These are phyloP conservation scores for Verticillium albo-atrum DNA, from an alignment of 2,329 filamentous ascomycete genomes.

Conservation along the genomic window DNA sequence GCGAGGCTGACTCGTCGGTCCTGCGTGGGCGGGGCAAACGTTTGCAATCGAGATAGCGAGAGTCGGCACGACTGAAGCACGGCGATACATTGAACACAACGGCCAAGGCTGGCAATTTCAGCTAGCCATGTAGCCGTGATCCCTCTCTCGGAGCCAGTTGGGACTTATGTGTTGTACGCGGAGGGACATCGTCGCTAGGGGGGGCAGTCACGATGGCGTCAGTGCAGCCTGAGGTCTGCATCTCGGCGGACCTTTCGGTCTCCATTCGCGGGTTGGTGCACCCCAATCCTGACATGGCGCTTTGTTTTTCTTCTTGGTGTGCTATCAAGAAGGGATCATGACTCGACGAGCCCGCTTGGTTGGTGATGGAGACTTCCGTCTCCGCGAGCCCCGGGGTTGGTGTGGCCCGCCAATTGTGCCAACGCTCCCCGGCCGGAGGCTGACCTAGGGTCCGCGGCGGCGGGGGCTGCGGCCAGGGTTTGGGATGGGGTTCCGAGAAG, in stretches of 20 bases:
- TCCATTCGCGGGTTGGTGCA: background rate
- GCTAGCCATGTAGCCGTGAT: background rate
- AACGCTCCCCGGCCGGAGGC: background rate
- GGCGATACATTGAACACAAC: background rate
- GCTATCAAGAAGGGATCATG: background rate
- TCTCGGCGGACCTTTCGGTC: background rate
- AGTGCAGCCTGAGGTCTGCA: background rate
- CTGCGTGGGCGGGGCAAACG: background rate
- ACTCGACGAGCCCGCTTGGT: background rate
- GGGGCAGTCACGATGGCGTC: background rate
- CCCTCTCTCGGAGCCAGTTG: background rate
- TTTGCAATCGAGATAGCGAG: background rate
- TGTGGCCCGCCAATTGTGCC: background rate
- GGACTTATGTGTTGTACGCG: background rate
- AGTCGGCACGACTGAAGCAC: background rate
- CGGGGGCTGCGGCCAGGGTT: background rate
- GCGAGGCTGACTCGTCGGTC: background rate
- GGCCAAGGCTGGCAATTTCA: background rate
- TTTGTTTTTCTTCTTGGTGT: background rate
- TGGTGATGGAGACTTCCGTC: background rate
- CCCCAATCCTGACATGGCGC: background rate
- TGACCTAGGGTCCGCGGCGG: background rate
- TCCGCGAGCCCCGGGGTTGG: background rate
- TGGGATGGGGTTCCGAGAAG: background rate
- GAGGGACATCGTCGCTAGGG: background rate